A percentile compares a stretch with the other conserved stretches of the same genome.
phyloP scores from a whole-genome alignment of 176 grass and related monocot genomes.

The Zea luxurians region DNA sequence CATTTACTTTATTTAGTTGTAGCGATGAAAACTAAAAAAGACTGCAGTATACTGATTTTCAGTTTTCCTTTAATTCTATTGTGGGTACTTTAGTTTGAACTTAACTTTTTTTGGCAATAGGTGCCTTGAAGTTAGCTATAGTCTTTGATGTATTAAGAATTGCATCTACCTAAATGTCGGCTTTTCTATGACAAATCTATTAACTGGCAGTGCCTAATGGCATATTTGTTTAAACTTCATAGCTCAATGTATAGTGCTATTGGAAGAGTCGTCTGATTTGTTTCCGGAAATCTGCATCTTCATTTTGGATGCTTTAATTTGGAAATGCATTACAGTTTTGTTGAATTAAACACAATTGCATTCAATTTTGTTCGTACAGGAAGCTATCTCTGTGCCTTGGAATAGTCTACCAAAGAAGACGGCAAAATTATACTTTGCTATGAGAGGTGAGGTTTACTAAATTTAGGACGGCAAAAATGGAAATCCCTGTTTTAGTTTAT shows the following conservation, averaged over 20 bases:
- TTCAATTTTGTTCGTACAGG: slow-evolving; percentile 38
- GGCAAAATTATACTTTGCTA: slow-evolving; percentile 68
- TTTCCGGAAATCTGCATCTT: neutral
- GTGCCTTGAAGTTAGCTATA: slow-evolving; percentile 10
- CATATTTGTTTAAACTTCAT: neutral
- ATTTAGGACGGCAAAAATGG: neutral
- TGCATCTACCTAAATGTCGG: neutral
- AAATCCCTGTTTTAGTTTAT: slow-evolving; percentile 3
- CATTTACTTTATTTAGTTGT: neutral
- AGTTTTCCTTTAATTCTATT: neutral
- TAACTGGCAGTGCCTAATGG: neutral
- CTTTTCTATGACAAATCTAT: neutral
- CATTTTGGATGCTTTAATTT: neutral
- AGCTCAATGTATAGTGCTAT: neutral
- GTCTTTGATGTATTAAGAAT: neutral
- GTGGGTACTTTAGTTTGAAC: neutral
- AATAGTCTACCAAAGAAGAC: slow-evolving; percentile 67
- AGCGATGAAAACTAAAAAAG: neutral
- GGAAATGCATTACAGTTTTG: neutral
- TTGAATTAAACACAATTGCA: neutral
- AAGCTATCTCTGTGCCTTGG: slow-evolving; percentile 83
- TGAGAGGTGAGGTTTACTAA: slow-evolving; percentile 58
- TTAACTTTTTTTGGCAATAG: neutral
- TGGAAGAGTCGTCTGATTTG: neutral
- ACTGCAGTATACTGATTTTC: neutral